Evolutionary conservation across 345 rosid genomes (phyloP).

Genomic region (Balakata baccata): DNA sequence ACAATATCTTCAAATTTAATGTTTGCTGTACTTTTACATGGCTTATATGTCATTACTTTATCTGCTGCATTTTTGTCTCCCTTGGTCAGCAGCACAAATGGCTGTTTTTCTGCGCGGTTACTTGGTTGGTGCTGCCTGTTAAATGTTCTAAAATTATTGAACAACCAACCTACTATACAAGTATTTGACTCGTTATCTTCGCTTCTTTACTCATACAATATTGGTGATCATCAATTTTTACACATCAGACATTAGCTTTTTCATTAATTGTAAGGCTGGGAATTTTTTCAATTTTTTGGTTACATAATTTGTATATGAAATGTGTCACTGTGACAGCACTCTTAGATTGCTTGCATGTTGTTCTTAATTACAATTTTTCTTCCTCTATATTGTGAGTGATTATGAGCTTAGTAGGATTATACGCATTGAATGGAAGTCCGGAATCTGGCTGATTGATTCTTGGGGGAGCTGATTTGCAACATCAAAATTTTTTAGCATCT

Average conservation of each 20-base stretch:
- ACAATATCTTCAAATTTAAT: background rate
- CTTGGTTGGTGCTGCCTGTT: background rate
- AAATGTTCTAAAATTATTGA: background rate
- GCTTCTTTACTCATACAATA: background rate
- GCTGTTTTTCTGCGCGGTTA: background rate
- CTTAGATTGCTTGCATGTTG: background rate
- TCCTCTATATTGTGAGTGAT: background rate
- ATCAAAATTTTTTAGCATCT: background rate
- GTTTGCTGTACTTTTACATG: background rate
- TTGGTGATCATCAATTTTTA: background rate
- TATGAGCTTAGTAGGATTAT: background rate
- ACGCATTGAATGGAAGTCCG: background rate
- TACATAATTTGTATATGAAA: background rate
- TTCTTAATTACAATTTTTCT: background rate
- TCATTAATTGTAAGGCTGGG: background rate
- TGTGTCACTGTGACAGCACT: background rate
- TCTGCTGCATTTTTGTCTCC: background rate
- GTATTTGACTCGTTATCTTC: background rate
- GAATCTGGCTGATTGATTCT: background rate
- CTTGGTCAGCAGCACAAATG: background rate
- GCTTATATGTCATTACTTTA: background rate
- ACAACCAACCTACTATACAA: background rate
- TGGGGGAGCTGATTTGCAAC: background rate
- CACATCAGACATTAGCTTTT: background rate
- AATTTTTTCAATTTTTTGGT: background rate